Evolutionary conservation across 108 stramenopile genomes (phyloP), one percentile per base, ranked within the genome.

Genomic region (Schizochytrium sp.): DNA sequence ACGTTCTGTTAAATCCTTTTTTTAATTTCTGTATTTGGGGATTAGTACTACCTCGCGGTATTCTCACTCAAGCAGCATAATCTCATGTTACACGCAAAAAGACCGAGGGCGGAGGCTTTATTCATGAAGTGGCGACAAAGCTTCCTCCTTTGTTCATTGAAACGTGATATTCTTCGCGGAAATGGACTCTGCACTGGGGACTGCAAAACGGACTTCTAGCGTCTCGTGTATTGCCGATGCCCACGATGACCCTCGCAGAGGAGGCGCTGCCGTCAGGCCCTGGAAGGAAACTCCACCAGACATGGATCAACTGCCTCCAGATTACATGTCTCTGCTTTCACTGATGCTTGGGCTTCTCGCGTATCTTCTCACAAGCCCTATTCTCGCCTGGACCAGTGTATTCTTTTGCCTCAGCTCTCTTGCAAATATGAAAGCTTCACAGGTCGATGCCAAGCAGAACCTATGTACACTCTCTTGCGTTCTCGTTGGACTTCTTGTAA

Each of bases 241-340:
- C 47, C 50, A 28, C 0, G 76, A 42, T 40, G 76, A 83, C 53
- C 76, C 76, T 10, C 47, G 76, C 10, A 0, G 64, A 7, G 76
- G 53, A 47, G 76, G 76, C 50, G 12, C 47, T 5, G 47, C 76
- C 53, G 76, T 83, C 10, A 47, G 76, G 50, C 50, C 76, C 17
- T 83, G 76, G 76, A 5, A 40, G 28, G 76, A 83, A n/a, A 40
- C 28, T 5, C 76, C 17, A 5, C 10, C 28, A 5, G 76, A 83
- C 3, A 83, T 83, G 76, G 76, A 83, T 28, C 76, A 83, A 42
- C 76, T 83, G 17, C 50, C 76, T 17, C 76, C 76, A 28, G 76
- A 83, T 40, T 83, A 83, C 76, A 83, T 83, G 76, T 83, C 76
- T 56, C 47, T 83, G 76, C 76, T 83, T 47, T 83, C 76, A 28